Base-by-base conservation (phyloP, 2,329 filamentous ascomycete genomes). In the Dactylellina cionopaga region DNA sequence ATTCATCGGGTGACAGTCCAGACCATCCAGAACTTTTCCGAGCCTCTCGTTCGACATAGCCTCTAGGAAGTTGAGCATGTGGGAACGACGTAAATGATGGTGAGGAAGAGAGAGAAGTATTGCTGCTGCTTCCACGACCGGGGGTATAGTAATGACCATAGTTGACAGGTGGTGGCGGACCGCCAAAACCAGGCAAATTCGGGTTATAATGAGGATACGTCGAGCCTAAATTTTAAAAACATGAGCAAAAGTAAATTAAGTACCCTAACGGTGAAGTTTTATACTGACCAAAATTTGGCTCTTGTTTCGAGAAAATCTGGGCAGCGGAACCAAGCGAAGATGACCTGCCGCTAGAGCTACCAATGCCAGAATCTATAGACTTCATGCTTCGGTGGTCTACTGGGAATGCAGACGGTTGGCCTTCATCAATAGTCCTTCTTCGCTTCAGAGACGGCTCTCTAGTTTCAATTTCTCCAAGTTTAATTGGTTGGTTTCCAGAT, bases 141-240 rank as follows among this genome's bases (percentile, higher is more conserved):
- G 65, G 59, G 17, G 55, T 60, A 17, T 62, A 70, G 15, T 70
- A 70, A 56, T 70, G 65, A 9, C 56, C 25, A 58, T 70, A 70
- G 15, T 70, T 70, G 9, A 70, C 65, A 27, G 65, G 65, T 29
- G 63, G 63, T 9, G 65, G 65, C n/a, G 55, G 56, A 6, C 65
- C 65, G 37, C 55, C 55, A 17, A 60, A 59, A 19, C 64, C 64
- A 33, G 64, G 64, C 10, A 70, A 39, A 29, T 70, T 70, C 35
- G 65, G 65, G 56, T 70, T 70, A 51, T 70, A 70, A 44, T 70
- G 65, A 22, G 65, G 65, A 51, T 70, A 70, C 7, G 65, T 70
- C 33, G 65, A 70, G 24, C 65, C 65, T 51, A 54, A n/a, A n/a
- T 55, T 13, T 13, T 13, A 33, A 13, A 27, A 58, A 9, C 24